These are phyloP conservation scores for Lentinula guzmanii DNA, from an alignment of 768 basidiomycete genomes.

Conservation along the genomic window DNA sequence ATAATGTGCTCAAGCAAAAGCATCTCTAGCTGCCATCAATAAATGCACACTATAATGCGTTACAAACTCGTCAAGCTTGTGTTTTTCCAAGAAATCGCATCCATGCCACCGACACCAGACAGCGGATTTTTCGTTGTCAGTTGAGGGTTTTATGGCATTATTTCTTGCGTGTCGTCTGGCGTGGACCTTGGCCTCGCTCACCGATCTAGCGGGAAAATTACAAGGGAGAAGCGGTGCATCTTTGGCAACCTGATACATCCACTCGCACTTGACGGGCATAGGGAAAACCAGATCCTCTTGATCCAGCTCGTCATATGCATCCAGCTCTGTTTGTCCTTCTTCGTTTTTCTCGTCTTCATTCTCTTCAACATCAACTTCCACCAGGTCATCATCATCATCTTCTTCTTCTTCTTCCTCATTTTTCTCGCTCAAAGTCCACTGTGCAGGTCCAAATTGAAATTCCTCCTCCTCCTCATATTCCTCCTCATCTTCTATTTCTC, in stretches of 20 bases:
- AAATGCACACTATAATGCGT: neutral
- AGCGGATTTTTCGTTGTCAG: neutral
- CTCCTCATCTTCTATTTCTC: neutral
- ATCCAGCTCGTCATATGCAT: neutral
- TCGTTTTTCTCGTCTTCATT: neutral
- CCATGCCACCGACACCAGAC: neutral
- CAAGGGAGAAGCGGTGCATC: neutral
- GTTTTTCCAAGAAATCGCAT: neutral
- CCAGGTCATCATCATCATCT: too few species aligned
- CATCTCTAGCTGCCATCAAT: neutral
- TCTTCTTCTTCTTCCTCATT: too few species aligned
- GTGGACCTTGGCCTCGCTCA: neutral
- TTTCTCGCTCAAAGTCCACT: neutral
- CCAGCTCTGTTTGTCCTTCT: neutral
- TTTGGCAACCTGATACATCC: neutral
- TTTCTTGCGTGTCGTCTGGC: neutral
- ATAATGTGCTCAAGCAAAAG: neutral
- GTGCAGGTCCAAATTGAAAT: neutral
- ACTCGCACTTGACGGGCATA: neutral
- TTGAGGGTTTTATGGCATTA: neutral
- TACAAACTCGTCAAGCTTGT: neutral
- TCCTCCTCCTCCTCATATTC: neutral
- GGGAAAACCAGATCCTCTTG: neutral
- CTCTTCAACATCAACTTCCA: neutral
- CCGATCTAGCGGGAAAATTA: neutral